Conservation (phyloP, 176 grass and related monocot species). For the Elymus sibiricus region DNA sequence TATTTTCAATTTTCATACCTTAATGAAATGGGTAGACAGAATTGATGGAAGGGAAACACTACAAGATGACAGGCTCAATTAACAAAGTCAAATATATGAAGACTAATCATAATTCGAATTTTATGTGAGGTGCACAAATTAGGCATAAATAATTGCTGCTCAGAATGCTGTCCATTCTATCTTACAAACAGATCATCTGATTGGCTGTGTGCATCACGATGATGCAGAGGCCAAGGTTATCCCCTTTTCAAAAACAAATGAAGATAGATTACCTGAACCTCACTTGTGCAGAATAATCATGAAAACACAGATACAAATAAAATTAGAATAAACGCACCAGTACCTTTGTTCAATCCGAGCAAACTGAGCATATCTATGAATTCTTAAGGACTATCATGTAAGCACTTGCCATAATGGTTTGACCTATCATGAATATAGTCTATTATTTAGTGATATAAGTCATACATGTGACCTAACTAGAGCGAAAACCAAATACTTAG, state of each 20-base stretch:
- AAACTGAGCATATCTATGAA: background rate
- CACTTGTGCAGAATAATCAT: background rate
- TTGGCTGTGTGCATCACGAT: too few relatives aligned
- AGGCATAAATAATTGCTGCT: background rate
- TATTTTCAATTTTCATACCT: background rate
- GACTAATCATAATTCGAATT: background rate
- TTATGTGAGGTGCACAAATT: background rate
- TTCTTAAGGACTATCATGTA: background rate
- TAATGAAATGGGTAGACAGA: background rate
- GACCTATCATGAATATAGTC: background rate
- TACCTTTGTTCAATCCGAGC: background rate
- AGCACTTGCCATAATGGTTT: background rate
- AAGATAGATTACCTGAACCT: background rate
- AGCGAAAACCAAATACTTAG: background rate
- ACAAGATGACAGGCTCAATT: background rate
- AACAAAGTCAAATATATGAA: background rate
- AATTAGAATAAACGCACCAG: background rate
- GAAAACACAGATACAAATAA: background rate
- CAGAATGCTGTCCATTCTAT: background rate
- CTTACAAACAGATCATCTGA: background rate
- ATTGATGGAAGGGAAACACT: background rate
- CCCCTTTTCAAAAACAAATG: too few relatives aligned
- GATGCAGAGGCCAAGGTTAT: too few relatives aligned
- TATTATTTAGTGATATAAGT: background rate
- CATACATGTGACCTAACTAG: background rate